Evolutionary conservation across 2,329 filamentous ascomycete genomes (phyloP), one percentile per base, ranked within the genome.

Genomic region (Cercospora sp.): DNA sequence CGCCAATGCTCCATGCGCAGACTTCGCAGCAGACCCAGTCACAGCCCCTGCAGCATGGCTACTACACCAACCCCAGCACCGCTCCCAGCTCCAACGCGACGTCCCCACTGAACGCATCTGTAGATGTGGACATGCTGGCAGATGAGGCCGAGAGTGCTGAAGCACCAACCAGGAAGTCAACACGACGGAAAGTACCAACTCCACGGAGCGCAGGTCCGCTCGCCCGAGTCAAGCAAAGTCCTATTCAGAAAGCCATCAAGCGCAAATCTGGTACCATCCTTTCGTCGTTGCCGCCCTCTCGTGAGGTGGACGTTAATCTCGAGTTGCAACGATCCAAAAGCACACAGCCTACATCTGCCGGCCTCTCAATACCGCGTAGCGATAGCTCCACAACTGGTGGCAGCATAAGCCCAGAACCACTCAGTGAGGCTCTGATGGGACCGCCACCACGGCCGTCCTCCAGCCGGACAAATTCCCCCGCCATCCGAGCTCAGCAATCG

Each of bases 1-100:
- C 92, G 16, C 92, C 92, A 1, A 91, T 91, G 3, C 82, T 95
- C 18, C 90, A 91, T 78, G 90, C 91, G 1, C 90, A 93, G 77
- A 87, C 83, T 69, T 28, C 78, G 79, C 78, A 82, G 81, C 73
- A 86, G 58, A 78, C 82, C 61, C 68, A 69, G 76, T 77, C 69
- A 69, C 76, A 76, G 61, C 67, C 68, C 13, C 77, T 73, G 32
- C 71, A 76, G 81, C 76, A 70, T 71, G 75, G 83, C 75, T 70
- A 82, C 79, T 76, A 80, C 72, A 72, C 82, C 77, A 72, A 83
- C 79, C 62, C 88, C 82, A 79, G 89, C 85, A 70, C 89, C 81
- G 69, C 85, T 81, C 69, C 82, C 4, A 83, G 81, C 63, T 82
- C 83, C 0, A 82, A 83, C 5, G 88, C 80, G 1, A 80, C 82